These are phyloP conservation scores for Blastobotrys attinorum DNA, from an alignment of 805 yeast genomes.

Conservation along the genomic window DNA sequence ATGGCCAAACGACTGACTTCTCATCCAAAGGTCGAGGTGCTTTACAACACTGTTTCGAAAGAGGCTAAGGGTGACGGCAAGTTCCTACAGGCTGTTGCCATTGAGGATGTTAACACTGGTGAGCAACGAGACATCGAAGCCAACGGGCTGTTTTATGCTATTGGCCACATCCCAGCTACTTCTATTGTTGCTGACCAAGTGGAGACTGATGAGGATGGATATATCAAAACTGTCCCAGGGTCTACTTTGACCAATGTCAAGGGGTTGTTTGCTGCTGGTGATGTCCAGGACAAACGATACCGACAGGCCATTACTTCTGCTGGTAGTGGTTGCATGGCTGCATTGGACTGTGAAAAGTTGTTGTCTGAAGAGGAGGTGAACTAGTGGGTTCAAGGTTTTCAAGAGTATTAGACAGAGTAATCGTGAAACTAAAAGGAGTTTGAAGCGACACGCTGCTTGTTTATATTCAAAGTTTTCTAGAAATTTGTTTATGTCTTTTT, in stretches of 20 bases:
- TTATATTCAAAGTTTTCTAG: no score
- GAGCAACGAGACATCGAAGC: constrained; percentile 64
- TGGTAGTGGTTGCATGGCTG: constrained; percentile 99
- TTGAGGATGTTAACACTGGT: constrained; percentile 66
- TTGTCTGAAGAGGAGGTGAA: constrained; percentile 44
- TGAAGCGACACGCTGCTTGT: no score
- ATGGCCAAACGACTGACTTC: constrained; percentile 89
- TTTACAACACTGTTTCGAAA: constrained; percentile 75
- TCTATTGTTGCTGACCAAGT: constrained; percentile 66
- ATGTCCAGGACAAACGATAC: constrained; percentile 92
- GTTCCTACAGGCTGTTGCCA: constrained; percentile 53
- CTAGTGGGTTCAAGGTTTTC: not conserved
- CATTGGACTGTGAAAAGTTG: constrained; percentile 84
- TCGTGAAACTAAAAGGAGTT: no score
- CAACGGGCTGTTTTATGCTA: constrained; percentile 93
- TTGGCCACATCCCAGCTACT: constrained; percentile 97
- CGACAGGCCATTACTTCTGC: constrained; percentile 99
- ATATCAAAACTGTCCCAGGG: constrained; percentile 85
- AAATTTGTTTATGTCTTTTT: no score
- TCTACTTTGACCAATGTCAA: constrained; percentile 74
- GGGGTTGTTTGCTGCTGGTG: constrained; percentile 98
- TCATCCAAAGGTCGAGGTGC: constrained; percentile 83
- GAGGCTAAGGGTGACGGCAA: constrained; percentile 96
- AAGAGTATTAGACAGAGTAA: no score
- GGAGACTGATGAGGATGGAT: constrained; percentile 81